A percentile compares a stretch with the other conserved stretches of the same genome.
Conservation (phyloP, 129 eudicot species). For the Helianthus tuberosus region DNA sequence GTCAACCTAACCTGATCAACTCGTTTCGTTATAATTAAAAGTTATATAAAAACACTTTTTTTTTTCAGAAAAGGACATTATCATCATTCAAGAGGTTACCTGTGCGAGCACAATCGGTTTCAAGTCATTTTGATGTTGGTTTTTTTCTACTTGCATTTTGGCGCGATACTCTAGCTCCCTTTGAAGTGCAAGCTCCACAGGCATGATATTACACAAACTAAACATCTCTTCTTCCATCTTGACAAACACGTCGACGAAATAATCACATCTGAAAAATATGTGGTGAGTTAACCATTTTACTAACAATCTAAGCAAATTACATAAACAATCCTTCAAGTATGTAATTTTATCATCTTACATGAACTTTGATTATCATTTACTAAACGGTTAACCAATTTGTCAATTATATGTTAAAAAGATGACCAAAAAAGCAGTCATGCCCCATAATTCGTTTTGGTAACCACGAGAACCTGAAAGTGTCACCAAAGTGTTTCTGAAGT, state of each 20-base stretch:
- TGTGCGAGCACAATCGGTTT: slow-evolving; percentile 34
- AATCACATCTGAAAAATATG: slow-evolving; percentile 9
- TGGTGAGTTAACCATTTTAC: not conserved
- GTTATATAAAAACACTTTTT: not conserved
- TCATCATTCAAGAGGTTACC: slow-evolving; percentile 30
- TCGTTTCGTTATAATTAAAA: not conserved
- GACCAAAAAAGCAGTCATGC: not conserved
- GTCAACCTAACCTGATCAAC: not conserved
- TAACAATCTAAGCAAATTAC: not conserved
- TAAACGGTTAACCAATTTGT: not conserved
- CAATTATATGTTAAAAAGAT: not conserved
- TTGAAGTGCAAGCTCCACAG: slow-evolving; percentile 54
- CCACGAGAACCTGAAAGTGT: not conserved
- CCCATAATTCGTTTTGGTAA: no score
- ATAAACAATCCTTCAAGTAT: not conserved
- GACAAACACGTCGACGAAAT: not conserved
- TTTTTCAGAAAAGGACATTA: not conserved
- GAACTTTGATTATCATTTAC: not conserved
- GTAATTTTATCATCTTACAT: not conserved
- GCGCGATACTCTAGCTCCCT: slow-evolving; percentile 53
- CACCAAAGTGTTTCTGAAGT: no score
- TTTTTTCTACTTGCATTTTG: slow-evolving; percentile 40
- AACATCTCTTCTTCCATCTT: slow-evolving; percentile 63
- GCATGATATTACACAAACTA: slow-evolving; percentile 43
- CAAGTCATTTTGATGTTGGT: slow-evolving; percentile 26